Percentiles rank a stretch among this genome's conserved stretches.
phyloP scores from a whole-genome alignment of 2,329 filamentous ascomycete species.

The Ceratocystis alfenasii region DNA sequence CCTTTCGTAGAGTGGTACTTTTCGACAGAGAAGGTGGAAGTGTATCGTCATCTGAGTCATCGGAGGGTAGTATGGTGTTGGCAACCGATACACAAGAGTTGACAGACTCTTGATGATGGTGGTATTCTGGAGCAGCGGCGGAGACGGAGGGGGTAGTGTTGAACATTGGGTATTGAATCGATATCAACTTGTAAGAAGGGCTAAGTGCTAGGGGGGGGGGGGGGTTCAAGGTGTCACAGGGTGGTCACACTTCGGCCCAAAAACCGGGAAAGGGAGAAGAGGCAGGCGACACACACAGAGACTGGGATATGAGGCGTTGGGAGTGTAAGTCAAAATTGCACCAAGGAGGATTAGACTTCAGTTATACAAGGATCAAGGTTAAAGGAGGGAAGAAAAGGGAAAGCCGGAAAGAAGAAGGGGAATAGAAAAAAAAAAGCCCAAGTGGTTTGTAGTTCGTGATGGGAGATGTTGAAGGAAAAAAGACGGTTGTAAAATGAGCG shows the following conservation, averaged over 20 bases:
- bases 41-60: background rate
- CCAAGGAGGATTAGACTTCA: constrained; percentile 6
- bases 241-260: background rate
- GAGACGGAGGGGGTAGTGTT: background rate
- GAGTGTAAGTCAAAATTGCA: constrained; percentile 11
- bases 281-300: background rate
- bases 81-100: background rate
- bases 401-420: background rate
- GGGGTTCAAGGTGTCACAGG: constrained; percentile 1
- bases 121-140: background rate
- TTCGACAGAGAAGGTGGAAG: background rate
- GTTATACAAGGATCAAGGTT: constrained; percentile 6
- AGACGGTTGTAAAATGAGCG: background rate
- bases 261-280: background rate
- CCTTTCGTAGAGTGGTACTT: background rate
- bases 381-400: background rate
- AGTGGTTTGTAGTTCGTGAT: no score
- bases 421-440: background rate
- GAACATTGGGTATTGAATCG: background rate
- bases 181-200: background rate
- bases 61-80: background rate
- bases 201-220: background rate
- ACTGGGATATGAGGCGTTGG: constrained; percentile 3
- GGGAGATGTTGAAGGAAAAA: background rate
- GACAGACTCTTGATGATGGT: constrained; percentile 1